These are phyloP conservation scores for Hortiboletus flavorubellus DNA, from an alignment of 768 basidiomycete species.

Conservation along the genomic window DNA sequence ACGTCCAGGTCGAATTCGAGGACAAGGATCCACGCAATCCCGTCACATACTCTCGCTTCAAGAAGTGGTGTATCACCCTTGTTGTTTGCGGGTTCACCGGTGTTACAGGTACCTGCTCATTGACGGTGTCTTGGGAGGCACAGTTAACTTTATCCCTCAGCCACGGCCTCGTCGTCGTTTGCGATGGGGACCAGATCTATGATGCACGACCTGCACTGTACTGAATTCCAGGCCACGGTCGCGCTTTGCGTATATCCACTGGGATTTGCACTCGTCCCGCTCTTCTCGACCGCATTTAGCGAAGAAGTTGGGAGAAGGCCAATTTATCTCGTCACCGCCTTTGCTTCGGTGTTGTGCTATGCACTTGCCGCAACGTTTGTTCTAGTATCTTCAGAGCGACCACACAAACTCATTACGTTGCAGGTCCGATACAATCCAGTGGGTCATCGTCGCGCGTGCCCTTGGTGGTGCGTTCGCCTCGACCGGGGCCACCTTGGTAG, in stretches of 20 bases:
- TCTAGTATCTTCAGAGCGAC: neutral
- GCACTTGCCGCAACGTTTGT: constrained; percentile 32
- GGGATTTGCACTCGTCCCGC: constrained; percentile 60
- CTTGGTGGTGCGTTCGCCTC: constrained; percentile 64
- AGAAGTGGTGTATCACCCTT: constrained; percentile 40
- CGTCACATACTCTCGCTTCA: constrained; percentile 30
- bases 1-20: constrained; percentile 35
- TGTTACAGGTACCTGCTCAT: constrained; percentile 20
- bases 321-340: constrained; percentile 48
- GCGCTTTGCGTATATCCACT: constrained; percentile 53
- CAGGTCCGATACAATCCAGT: constrained; percentile 46
- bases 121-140: neutral
- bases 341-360: constrained; percentile 43
- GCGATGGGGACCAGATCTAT: constrained; percentile 55
- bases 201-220: constrained; percentile 43
- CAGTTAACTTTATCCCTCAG: constrained; percentile 26
- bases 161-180: constrained; percentile 50
- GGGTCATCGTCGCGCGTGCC: constrained; percentile 58
- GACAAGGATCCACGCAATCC: constrained; percentile 39
- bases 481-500: constrained; percentile 66
- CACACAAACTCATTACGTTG: neutral
- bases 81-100: constrained; percentile 31
- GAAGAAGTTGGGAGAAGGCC: constrained; percentile 68
- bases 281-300: constrained; percentile 63
- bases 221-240: constrained; percentile 42